Conservation (phyloP, 306 rosid species). For the Vigna unguiculata region DNA sequence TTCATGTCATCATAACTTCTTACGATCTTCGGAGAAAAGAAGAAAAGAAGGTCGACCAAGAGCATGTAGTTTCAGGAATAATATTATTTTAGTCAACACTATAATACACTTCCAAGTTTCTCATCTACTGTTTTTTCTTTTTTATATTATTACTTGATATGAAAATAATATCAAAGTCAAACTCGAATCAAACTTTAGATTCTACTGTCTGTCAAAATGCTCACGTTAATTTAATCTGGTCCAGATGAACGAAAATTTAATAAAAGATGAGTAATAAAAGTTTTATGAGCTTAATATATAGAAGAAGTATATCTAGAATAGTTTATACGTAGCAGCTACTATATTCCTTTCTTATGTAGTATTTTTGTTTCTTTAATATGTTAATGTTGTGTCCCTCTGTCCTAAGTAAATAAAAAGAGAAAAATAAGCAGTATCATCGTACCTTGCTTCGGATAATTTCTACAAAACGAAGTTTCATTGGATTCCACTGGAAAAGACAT, state of each 20-base stretch:
- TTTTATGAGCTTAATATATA: background rate
- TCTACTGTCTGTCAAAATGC: background rate
- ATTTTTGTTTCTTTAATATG: background rate
- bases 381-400: conserved; percentile 4
- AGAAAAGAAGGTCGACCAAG: background rate
- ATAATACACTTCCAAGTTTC: background rate
- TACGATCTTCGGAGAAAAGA: conserved; percentile 12
- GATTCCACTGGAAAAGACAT: conserved; percentile 51
- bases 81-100: conserved; percentile 21
- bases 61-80: conserved; percentile 26
- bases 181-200: background rate
- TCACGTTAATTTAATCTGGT: background rate
- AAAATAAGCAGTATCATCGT: too few species aligned
- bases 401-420: background rate
- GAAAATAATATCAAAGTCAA: background rate
- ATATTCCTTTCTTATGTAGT: background rate
- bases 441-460: background rate
- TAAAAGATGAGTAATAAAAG: background rate
- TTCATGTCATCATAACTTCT: conserved; percentile 49
- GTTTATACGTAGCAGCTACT: background rate
- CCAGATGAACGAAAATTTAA: background rate
- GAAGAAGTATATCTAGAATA: background rate
- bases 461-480: conserved; percentile 54
- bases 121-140: background rate
- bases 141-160: background rate